Evolutionary conservation across 1,284 basidiomycete species (phyloP), one percentile per base, ranked within the genome.

Genomic region (Ceratobasidium sp.): DNA sequence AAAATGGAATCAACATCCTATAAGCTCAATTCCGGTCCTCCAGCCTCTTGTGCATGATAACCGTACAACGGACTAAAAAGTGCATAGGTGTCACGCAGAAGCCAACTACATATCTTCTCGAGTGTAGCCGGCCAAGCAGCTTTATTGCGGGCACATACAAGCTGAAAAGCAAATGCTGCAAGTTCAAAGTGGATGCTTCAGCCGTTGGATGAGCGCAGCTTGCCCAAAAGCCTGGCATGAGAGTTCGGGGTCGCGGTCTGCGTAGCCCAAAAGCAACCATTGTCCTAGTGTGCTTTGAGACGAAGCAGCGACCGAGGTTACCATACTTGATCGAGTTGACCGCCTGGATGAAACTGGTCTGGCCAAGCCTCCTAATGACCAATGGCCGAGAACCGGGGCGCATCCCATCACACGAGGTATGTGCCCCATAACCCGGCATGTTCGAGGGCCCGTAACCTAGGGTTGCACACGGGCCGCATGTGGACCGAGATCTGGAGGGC

Each of bases 391-490:
- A 60, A 55, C 59, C 52, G 73, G 65, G 60, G 48, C 60, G 46
- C 44, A 55, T 64, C 44, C 44, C 44, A 75, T 65, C 73, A 75
- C 73, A 75, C 73, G 60, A 75, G 73, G 73, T 52, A 20, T 18
- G 30, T 14, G 35, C 46, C 73, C 73, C 62, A 57, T 62, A 48
- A 38, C n/a, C 48, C 46, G 70, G 70, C 23, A 62, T 33, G 35
- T 54, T 65, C 62, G 70, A 57, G 52, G 54, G 60, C 20, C 23
- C 44, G 30, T 27, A 59, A 59, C 55, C 41, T 27, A 57, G n/a
- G n/a, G 35, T 59, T 70, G 35, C 16, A 60, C 73, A 75, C 55
- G 60, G 44, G 30, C 14, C 60, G 46, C 73, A 65, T 65, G 60
- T n/a, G 55, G 60, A 12, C 66, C 41, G 55, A 54, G 46, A 65